Base-by-base conservation (phyloP, 2,329 filamentous ascomycete species). In the Aspergillus carbonarius region DNA sequence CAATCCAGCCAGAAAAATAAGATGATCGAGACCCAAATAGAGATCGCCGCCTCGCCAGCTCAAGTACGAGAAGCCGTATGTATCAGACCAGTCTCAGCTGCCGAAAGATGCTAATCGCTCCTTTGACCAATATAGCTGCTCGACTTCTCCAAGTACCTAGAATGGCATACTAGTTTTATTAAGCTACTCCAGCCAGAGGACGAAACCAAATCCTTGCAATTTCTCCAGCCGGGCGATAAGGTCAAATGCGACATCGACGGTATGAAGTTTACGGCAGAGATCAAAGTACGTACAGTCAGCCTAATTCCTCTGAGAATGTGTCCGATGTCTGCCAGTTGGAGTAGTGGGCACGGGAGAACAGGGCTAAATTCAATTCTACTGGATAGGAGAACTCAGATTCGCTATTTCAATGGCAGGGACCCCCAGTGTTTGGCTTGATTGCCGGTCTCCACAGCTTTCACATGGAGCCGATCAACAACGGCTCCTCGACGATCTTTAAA, bases 1-100 rank as follows among this genome's bases (percentile, higher is more conserved):
- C 8, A 23, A 7, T 23, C 7, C 23, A n/a, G 7, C 13, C 23
- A 5, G 8, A 1, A 9, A 10, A 5, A 35, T 30, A 20, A 15
- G 2, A 67, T 69, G 68, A 63, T 67, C 39, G 62, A 67, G 54
- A 67, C 63, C 52, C 58, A 61, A 4, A 67, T 69, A 6, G 64
- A 70, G 34, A 69, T 68, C 18, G 63, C 61, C 17, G 67, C 64
- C 3, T 59, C 66, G 5, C 67, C 67, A 13, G 48, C 65, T 3
- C 69, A 65, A 53, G 68, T 69, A 60, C 68, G 67, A n/a, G 66
- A 69, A 34, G 58, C 68, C 30, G 68, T 70, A 66, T 20, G 63
- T 66, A 32, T 18, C 20, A 9, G 10, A 4, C 2, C 47, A 49
- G 12, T 5, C 18, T n/a, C 17, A 1, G 39, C 4, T 1, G 9